phyloP scores from a whole-genome alignment of 129 eudicot genomes.

The Helichrysum umbraculigerum region DNA sequence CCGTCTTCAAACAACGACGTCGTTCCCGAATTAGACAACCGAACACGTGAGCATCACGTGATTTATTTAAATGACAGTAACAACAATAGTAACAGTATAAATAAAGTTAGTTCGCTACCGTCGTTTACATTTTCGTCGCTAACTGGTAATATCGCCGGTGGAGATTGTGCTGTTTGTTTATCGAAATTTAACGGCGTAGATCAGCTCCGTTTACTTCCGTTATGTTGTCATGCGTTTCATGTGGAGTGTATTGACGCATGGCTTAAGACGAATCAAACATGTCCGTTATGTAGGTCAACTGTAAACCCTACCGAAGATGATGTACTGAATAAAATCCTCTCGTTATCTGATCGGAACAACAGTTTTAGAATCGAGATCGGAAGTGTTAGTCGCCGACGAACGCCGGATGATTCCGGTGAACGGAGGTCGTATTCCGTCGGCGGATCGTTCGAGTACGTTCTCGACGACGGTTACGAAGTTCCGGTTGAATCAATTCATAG shows the following conservation, averaged over 20 bases:
- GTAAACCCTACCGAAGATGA: constrained; percentile 57
- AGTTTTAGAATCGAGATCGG: constrained; percentile 83
- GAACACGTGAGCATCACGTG: constrained; percentile 26
- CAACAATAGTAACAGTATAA: neutral
- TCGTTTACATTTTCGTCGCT: constrained; percentile 67
- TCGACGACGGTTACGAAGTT: constrained; percentile 68
- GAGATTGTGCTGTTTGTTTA: constrained; percentile 77
- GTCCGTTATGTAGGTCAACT: constrained; percentile 78
- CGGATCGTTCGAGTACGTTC: constrained; percentile 69
- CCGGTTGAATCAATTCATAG: constrained; percentile 48
- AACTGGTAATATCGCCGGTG: constrained; percentile 54
- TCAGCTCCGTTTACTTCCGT: constrained; percentile 63
- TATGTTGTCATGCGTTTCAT: constrained; percentile 89
- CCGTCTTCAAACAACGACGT: constrained; percentile 38
- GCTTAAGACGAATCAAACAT: constrained; percentile 61
- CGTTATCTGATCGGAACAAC: constrained; percentile 21
- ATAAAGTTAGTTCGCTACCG: constrained; percentile 52
- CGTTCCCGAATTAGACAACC: constrained; percentile 23
- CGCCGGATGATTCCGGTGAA: constrained; percentile 24
- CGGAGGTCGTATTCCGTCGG: constrained; percentile 71
- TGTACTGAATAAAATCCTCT: constrained; percentile 46
- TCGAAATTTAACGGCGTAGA: constrained; percentile 67
- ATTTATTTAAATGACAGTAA: constrained; percentile 22
- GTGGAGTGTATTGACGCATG: constrained; percentile 69
- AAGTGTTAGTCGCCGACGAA: constrained; percentile 54